Evolutionary conservation across 1,139 yeast genomes (phyloP).

Genomic region (Pichia cactophila): DNA sequence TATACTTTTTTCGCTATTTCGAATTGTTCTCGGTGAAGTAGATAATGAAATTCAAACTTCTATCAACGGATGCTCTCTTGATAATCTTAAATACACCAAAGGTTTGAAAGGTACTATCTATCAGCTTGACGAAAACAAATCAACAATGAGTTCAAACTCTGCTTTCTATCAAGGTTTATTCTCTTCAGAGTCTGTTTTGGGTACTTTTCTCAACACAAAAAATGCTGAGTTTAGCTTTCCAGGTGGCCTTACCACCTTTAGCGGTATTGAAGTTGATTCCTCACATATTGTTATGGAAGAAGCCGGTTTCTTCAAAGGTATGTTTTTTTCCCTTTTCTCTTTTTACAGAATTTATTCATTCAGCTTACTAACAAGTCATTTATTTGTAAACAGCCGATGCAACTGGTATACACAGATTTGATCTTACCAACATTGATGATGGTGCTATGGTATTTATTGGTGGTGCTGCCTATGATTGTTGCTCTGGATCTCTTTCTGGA

Average conservation of each 20-base stretch:
- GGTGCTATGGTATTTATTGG: constrained; percentile 22
- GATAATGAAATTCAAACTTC: not conserved
- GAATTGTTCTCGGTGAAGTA: not conserved
- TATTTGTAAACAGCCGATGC: not conserved
- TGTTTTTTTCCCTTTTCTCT: not conserved
- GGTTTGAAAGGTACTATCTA: not conserved
- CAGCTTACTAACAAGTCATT: not conserved
- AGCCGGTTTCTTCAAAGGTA: constrained; percentile 14
- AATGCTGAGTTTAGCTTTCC: not conserved
- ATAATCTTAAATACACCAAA: not conserved
- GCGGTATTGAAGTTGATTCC: constrained; percentile 14
- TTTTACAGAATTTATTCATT: not conserved
- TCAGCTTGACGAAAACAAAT: not conserved
- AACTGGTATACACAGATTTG: constrained; percentile 17
- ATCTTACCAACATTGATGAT: constrained; percentile 16
- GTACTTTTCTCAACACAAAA: not conserved
- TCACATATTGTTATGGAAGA: constrained; percentile 15
- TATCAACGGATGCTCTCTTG: not conserved
- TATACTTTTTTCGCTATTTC: too few relatives aligned
- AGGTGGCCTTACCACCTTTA: not conserved
- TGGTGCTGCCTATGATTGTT: constrained; percentile 18
- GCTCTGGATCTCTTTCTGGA: not conserved
- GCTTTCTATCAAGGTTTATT: not conserved
- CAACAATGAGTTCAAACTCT: not conserved
- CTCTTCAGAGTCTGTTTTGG: not conserved